These are phyloP conservation scores for Exserohilum rostratum DNA, from an alignment of 2,329 filamentous ascomycete genomes.

Conservation along the genomic window DNA sequence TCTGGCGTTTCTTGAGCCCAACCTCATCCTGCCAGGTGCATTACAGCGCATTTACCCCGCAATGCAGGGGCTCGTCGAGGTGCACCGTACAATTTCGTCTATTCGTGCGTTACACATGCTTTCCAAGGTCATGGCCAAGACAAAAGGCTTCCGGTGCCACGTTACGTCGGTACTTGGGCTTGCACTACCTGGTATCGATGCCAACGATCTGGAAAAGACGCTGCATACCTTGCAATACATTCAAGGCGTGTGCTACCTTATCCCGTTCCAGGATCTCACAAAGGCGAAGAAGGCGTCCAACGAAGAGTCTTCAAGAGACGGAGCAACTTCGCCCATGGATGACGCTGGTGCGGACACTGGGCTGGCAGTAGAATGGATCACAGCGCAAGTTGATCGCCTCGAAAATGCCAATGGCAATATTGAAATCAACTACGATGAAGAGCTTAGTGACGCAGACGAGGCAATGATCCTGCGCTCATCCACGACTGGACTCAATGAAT, in stretches of 20 bases:
- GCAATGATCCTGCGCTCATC: conserved; percentile 88
- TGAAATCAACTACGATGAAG: conserved; percentile 80
- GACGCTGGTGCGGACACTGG: conserved; percentile 50
- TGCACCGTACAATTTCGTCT: conserved; percentile 93
- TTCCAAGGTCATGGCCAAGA: conserved; percentile 85
- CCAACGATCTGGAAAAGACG: conserved; percentile 96
- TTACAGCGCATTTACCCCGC: conserved; percentile 96
- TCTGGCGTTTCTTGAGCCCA: conserved; percentile 87
- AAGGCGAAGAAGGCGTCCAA: conserved; percentile 53
- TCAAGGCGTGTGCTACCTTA: conserved; percentile 93
- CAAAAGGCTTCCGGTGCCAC: conserved; percentile 96
- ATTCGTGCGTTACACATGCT: conserved; percentile 91
- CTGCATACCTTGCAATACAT: conserved; percentile 94
- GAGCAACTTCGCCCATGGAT: conserved; percentile 43
- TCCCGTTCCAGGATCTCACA: conserved; percentile 85
- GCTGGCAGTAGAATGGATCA: conserved; percentile 90
- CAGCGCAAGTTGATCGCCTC: conserved; percentile 90
- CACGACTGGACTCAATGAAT: conserved; percentile 91
- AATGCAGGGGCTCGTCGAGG: conserved; percentile 94
- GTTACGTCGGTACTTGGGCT: conserved; percentile 92
- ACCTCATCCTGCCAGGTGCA: conserved; percentile 88
- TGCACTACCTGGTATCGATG: conserved; percentile 92
- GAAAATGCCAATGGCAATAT: conserved; percentile 85
- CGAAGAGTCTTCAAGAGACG: conserved; percentile 22
- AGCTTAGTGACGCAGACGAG: conserved; percentile 85